Evolutionary conservation across 257 asterid species (phyloP).

Genomic region (Knoxia roxburghii): DNA sequence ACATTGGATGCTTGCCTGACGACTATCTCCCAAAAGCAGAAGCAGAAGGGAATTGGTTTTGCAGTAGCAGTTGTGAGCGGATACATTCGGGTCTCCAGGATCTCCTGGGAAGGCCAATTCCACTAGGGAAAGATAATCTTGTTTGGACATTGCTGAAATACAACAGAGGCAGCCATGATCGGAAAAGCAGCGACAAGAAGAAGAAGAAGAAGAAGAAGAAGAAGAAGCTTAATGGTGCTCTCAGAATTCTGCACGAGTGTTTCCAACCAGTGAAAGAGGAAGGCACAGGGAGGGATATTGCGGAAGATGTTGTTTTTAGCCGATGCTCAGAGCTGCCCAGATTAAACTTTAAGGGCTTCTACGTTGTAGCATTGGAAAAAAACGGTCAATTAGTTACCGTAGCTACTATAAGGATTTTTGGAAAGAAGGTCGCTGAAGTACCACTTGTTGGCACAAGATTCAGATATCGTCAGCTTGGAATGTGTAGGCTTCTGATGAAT

Average conservation of each 20-base stretch:
- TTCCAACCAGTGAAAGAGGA: constrained; percentile 78
- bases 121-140: constrained; percentile 48
- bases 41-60: constrained; percentile 61
- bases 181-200: constrained; percentile 52
- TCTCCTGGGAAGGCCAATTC: constrained; percentile 52
- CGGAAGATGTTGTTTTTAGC: constrained; percentile 75
- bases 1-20: constrained; percentile 52
- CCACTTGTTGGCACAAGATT: constrained; percentile 86
- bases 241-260: constrained; percentile 81
- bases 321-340: constrained; percentile 77
- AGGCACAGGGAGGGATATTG: constrained; percentile 62
- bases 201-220: too few species aligned
- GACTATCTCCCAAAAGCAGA: constrained; percentile 27
- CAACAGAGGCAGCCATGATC: constrained; percentile 23
- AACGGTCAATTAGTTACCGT: constrained; percentile 61
- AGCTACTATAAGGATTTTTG: constrained; percentile 76
- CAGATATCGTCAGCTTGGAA: constrained; percentile 79
- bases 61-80: constrained; percentile 62
- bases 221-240: constrained; percentile 73
- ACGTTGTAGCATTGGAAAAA: constrained; percentile 67
- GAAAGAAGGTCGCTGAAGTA: constrained; percentile 79
- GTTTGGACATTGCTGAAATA: constrained; percentile 69
- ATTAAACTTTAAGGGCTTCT: constrained; percentile 78
- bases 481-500: constrained; percentile 82
- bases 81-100: constrained; percentile 51